phyloP scores from a whole-genome alignment of 352 stramenopile genomes.

The Phytophthora meadii region DNA sequence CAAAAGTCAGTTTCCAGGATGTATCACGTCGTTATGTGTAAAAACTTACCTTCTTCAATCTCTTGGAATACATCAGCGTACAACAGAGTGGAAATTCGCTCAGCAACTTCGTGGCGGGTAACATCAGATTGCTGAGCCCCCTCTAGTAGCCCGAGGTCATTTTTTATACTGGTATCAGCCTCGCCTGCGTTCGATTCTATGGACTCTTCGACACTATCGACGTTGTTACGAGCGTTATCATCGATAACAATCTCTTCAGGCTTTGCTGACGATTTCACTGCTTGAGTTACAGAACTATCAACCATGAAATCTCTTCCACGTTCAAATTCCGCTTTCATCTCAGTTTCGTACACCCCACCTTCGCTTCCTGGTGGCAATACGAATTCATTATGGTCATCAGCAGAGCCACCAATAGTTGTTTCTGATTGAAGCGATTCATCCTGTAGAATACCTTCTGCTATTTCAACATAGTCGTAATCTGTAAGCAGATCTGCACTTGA shows the following conservation, averaged over 20 bases:
- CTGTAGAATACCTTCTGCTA: slow-evolving; percentile 6
- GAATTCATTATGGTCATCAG: neutral
- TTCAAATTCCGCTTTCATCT: neutral
- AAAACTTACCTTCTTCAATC: slow-evolving; percentile 25
- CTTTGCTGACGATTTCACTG: neutral
- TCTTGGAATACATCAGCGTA: slow-evolving; percentile 30
- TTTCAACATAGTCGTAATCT: slow-evolving; percentile 30
- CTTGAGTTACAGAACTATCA: neutral
- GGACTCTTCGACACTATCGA: neutral
- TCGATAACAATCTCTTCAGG: neutral
- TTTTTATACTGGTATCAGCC: neutral
- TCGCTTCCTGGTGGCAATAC: neutral
- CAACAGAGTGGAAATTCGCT: slow-evolving; percentile 32
- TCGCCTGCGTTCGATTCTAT: neutral
- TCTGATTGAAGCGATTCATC: neutral
- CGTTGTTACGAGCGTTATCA: neutral
- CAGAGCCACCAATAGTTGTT: neutral
- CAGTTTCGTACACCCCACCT: neutral
- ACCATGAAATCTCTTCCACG: neutral
- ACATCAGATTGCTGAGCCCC: neutral
- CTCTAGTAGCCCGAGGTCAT: neutral
- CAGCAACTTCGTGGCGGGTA: slow-evolving; percentile 3
- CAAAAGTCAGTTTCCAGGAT: slow-evolving; percentile 8
- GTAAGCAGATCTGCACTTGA: slow-evolving; percentile 9
- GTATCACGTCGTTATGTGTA: neutral